These are phyloP conservation scores for Calonectria pteridis DNA, from an alignment of 2,329 filamentous ascomycete species.

Conservation along the genomic window DNA sequence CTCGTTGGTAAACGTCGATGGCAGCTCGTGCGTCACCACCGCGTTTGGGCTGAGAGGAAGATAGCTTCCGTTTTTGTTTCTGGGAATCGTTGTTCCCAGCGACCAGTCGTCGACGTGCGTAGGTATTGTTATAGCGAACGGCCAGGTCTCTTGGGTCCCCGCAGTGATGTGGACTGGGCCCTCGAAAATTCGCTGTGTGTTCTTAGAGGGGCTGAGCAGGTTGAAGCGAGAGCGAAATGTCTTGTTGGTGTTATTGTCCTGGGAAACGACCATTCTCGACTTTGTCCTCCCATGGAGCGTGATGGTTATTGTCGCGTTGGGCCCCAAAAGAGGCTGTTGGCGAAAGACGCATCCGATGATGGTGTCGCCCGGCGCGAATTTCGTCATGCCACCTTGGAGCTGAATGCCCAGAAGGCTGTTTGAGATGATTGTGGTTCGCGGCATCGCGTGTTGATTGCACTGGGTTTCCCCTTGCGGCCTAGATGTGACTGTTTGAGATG, in stretches of 20 bases:
- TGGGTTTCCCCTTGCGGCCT: neutral
- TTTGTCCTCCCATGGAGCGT: conserved; percentile 44
- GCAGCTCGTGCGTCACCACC: conserved; percentile 9
- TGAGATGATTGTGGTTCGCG: neutral
- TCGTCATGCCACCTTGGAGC: neutral
- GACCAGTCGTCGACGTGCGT: conserved; percentile 20
- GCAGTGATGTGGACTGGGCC: conserved; percentile 45
- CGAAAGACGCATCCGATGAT: conserved; percentile 44
- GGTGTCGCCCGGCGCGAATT: conserved; percentile 41
- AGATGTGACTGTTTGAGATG: too few species aligned
- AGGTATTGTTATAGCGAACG: conserved; percentile 47
- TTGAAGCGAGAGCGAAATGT: conserved; percentile 42
- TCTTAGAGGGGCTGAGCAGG: conserved; percentile 31
- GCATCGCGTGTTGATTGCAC: conserved; percentile 7
- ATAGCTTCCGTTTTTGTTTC: neutral
- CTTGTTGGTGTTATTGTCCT: conserved; percentile 19
- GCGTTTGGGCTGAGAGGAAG: neutral
- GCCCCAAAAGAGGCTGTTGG: conserved; percentile 33
- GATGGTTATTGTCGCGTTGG: conserved; percentile 36
- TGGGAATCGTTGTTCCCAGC: neutral
- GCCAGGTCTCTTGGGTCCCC: conserved; percentile 37
- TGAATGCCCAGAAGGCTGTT: conserved; percentile 22
- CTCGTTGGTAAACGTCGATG: conserved; percentile 10
- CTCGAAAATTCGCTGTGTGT: conserved; percentile 28
- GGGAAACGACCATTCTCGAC: conserved; percentile 36